Base-by-base conservation (phyloP, 1,139 yeast genomes). In the Kazachstania sp. region DNA sequence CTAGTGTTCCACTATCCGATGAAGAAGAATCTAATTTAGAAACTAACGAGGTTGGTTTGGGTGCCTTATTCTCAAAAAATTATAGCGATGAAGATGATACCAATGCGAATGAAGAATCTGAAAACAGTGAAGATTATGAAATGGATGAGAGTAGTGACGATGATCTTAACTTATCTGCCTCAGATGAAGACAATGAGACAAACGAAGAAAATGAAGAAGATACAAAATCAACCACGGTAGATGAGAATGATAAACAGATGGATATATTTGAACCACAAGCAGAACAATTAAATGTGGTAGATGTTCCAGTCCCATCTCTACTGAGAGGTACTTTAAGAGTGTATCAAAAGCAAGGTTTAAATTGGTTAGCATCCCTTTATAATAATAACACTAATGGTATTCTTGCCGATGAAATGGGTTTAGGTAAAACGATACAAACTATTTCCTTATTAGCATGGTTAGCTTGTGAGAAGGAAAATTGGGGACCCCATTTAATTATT, bases 371-470 rank as follows among this genome's bases (percentile, higher is more conserved):
- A 1, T 88, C 97, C 47, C 71, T 94, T 51, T 92, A 90, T 68
- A 86, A 87, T 61, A 87, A 87, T 60, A 81, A 86, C 50, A 94
- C 97, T 6, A 94, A 92, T 64, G 98, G 99, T 52, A 94, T 94
- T 48, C 74, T 94, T 44, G 99, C 99, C 0, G 99, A 92, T 67
- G 99, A 92, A 65, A 92, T 92, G 99, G 99, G 99, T 49, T 74
- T 94, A 44, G 99, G 99, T 59, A 87, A 87, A 61, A 94, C 99
- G 0, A 92, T 94, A 51, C 99, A 94, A 65, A 92, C 99, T 0
- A 94, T 94, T 47, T 79, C 97, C 0, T 69, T 94, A 41, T 69
- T 94, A 31, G 74, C 95, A 0, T 90, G 90, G 64, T 71, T 94
- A 46, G 98, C 99, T 0, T 86, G 96, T 57, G 95, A 85, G 57